Conservation (phyloP, 805 yeast genomes). For the Monosporozyma unispora region DNA sequence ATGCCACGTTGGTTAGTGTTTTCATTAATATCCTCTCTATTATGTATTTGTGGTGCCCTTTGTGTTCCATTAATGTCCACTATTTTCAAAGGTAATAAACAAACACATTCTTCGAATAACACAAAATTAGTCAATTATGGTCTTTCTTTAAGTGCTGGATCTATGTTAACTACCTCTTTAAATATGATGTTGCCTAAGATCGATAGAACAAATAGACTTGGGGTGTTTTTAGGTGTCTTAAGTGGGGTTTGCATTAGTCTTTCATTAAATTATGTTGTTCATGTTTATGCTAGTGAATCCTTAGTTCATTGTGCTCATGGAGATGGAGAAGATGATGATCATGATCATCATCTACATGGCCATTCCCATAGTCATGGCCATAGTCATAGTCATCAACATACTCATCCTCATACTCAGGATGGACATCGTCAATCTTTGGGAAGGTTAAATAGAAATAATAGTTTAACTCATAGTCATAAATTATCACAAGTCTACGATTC, state of each 20-base stretch:
- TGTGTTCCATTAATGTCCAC: conserved; percentile 37
- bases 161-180: conserved; percentile 69
- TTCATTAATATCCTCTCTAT: conserved; percentile 51
- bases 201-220: conserved; percentile 31
- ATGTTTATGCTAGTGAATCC: conserved; percentile 67
- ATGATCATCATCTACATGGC: conserved; percentile 3
- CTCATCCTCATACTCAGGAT: too few relatives aligned
- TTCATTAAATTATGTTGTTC: conserved; percentile 55
- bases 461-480: background rate
- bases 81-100: conserved; percentile 9
- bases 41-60: conserved; percentile 65
- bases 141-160: conserved; percentile 72
- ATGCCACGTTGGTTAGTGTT: conserved; percentile 28
- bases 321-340: conserved; percentile 14
- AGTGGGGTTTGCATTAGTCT: conserved; percentile 57
- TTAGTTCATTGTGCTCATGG: conserved; percentile 78
- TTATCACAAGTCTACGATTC: background rate
- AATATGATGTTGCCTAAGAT: conserved; percentile 72
- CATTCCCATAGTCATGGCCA: too few relatives aligned
- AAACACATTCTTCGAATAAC: conserved; percentile 20
- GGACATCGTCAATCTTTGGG: background rate
- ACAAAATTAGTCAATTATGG: conserved; percentile 63
- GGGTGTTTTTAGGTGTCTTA: conserved; percentile 36
- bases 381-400: too few relatives aligned
- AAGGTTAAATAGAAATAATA: background rate